A percentile compares a stretch with the other conserved stretches of the same genome.
phyloP scores from a whole-genome alignment of 768 basidiomycete species.

The Rhizopogon vinicolor region DNA sequence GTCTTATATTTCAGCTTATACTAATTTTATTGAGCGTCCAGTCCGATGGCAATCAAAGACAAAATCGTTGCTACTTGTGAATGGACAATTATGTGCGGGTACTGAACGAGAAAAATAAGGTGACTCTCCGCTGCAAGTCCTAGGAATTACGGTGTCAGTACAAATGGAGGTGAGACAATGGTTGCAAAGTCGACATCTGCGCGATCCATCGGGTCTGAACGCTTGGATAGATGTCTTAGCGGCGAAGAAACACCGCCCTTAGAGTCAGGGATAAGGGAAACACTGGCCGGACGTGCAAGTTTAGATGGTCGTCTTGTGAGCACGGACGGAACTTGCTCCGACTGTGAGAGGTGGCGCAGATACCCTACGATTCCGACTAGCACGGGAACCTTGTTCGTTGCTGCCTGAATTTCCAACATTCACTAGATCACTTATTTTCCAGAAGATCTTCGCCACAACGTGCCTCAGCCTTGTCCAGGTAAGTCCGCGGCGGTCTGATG shows the following conservation, averaged over 20 bases:
- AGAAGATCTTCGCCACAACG: conserved; percentile 5
- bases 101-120: too few species aligned
- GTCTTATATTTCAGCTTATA: background rate
- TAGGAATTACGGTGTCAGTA: background rate
- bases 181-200: background rate
- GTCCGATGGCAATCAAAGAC: background rate
- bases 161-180: background rate
- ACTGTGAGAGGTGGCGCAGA: conserved; percentile 10
- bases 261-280: background rate
- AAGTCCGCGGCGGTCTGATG: background rate
- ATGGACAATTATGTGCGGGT: background rate
- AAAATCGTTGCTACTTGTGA: background rate
- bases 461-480: conserved; percentile 2
- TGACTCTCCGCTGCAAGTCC: background rate
- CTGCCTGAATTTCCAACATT: background rate
- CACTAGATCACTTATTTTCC: conserved; percentile 6
- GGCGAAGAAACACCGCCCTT: background rate
- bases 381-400: background rate
- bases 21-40: background rate
- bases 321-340: conserved; percentile 4
- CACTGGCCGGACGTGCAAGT: background rate
- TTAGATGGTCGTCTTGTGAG: background rate
- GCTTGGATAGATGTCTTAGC: background rate
- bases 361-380: background rate
- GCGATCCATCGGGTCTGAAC: background rate